Percentiles rank a stretch among this genome's conserved stretches.
These are phyloP conservation scores for Penicillium sp. DNA, from an alignment of 2,329 filamentous ascomycete genomes.

Conservation along the genomic window DNA sequence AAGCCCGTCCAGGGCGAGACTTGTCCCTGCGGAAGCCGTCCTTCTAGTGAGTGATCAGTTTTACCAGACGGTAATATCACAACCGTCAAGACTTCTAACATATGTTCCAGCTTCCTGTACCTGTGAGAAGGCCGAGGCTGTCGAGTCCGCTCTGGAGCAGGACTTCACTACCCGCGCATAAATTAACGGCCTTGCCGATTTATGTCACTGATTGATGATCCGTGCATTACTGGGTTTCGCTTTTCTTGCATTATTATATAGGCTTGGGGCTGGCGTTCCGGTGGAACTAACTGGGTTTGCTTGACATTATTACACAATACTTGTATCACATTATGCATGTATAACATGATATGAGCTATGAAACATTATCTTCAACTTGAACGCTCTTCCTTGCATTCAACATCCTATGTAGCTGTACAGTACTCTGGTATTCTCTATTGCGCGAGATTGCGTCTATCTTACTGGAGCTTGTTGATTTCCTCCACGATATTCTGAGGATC, in stretches of 20 bases:
- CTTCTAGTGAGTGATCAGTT: slow-evolving; percentile 59
- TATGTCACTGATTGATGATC: background rate
- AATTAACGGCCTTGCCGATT: slow-evolving; percentile 3
- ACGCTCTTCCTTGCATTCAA: background rate
- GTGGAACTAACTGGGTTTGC: background rate
- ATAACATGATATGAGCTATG: slow-evolving; percentile 3
- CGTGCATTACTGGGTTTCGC: slow-evolving; percentile 15
- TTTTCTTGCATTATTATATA: slow-evolving; percentile 16
- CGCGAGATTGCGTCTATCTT: background rate
- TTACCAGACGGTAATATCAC: background rate
- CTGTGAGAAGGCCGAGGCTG: slow-evolving; percentile 73
- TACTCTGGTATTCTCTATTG: background rate
- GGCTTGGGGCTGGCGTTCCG: slow-evolving; percentile 10
- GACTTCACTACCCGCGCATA: slow-evolving; percentile 76
- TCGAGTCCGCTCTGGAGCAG: slow-evolving; percentile 68
- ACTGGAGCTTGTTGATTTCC: slow-evolving; percentile 48
- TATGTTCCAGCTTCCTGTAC: slow-evolving; percentile 65
- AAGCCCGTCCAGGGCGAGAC: slow-evolving; percentile 58
- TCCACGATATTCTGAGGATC: slow-evolving; percentile 64
- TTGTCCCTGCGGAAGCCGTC: slow-evolving; percentile 77
- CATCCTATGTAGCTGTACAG: too few species aligned
- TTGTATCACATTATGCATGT: background rate
- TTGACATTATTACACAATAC: slow-evolving; percentile 1
- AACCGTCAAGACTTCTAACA: slow-evolving; percentile 12
- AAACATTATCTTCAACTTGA: slow-evolving; percentile 1